Percentiles rank a stretch among this genome's conserved stretches.
These are phyloP conservation scores for Neurospora sp. DNA, from an alignment of 495 filamentous ascomycete species.

Conservation along the genomic window DNA sequence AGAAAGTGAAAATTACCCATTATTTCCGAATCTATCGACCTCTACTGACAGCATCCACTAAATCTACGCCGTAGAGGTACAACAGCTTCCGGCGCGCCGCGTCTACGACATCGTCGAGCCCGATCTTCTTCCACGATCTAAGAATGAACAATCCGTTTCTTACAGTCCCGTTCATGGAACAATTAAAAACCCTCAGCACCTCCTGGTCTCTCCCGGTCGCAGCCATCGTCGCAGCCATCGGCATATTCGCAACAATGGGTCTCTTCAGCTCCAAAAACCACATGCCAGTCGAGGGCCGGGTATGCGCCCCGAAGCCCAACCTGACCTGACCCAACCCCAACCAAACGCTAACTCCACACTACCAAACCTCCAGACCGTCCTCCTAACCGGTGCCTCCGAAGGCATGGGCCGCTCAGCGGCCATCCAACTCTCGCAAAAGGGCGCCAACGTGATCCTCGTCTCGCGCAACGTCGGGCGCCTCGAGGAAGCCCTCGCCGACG, in stretches of 20 bases:
- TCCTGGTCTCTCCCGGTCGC: conserved; percentile 18
- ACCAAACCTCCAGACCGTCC: conserved; percentile 48
- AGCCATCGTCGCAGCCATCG: conserved; percentile 36
- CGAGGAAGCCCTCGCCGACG: conserved; percentile 54
- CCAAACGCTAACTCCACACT: neutral
- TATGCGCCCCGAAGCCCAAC: conserved; percentile 27
- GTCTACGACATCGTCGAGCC: neutral
- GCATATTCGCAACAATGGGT: conserved; percentile 42
- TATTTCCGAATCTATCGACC: too few relatives aligned
- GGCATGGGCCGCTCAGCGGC: conserved; percentile 78
- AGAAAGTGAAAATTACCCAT: too few relatives aligned
- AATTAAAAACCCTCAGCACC: conserved; percentile 4
- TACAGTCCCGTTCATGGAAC: conserved; percentile 9
- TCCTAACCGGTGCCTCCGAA: conserved; percentile 88
- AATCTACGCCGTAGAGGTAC: neutral
- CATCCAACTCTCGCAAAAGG: conserved; percentile 64
- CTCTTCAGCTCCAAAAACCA: conserved; percentile 58
- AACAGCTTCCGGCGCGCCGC: neutral
- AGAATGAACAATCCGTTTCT: neutral
- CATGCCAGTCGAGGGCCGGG: conserved; percentile 72
- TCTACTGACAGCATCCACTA: neutral
- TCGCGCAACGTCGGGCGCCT: conserved; percentile 70
- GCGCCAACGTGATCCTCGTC: conserved; percentile 79
- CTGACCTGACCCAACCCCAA: neutral
- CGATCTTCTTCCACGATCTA: neutral